Base-by-base conservation (phyloP, 1,284 basidiomycete genomes). In the Melampsora larici-populina region DNA sequence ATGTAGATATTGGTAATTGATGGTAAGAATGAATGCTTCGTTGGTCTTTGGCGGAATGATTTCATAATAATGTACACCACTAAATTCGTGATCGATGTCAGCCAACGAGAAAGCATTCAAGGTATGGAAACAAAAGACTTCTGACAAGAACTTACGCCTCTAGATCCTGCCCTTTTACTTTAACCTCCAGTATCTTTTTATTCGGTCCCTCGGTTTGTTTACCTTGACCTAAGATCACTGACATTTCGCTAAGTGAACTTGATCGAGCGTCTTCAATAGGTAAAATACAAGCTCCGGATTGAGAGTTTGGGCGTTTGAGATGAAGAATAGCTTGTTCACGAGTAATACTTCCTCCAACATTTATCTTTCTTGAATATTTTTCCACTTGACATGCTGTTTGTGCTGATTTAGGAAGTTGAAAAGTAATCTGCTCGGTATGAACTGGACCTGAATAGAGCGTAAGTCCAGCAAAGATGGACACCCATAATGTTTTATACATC, bases 261-360 rank as follows among this genome's bases (percentile, higher is more conserved):
- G 74, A 65, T 58, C 74, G 66, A 49, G 46, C 13, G 24, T 66
- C n/a, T 43, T 77, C 74, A 17, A 77, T 33, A 29, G 74, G 74
- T 4, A 77, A 26, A n/a, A 43, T 48, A 65, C 74, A 77, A 4
- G 67, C 31, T 33, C 9, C 33, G 31, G 17, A 26, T 6, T 63
- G 29, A 7, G 48, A 26, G 9, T 60, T 55, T 24, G 40, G 49
- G 13, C 74, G 31, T 40, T 26, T 77, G 24, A 77, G 55, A 49
- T 51, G 67, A 3, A 77, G 40, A 9, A 77, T 40, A 58, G 43
- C 55, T 67, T 69, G 65, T 49, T 77, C 74, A 4, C 74, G 66
- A n/a, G 74, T 77, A 40, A 77, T 77, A 6, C 21, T 49, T 24
- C 74, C 74, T 17, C 51, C 55, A 21, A 70, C 43, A 26, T 70